These are phyloP conservation scores for Brassica balearica DNA, from an alignment of 441 rosid genomes.

Conservation along the genomic window DNA sequence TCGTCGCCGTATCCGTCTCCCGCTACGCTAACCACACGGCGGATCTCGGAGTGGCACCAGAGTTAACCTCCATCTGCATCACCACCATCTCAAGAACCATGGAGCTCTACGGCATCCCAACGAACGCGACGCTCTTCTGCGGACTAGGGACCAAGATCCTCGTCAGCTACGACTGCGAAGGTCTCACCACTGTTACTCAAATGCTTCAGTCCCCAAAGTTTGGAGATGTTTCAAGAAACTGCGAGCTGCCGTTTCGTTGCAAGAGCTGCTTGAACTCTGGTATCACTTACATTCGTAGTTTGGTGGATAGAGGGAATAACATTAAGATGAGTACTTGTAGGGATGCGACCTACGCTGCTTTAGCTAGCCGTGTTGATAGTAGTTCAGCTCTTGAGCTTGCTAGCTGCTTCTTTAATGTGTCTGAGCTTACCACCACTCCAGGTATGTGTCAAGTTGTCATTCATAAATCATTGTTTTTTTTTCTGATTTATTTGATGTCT, in stretches of 20 bases:
- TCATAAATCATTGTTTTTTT: not conserved
- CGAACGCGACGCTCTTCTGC: slow-evolving; percentile 76
- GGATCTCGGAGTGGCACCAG: slow-evolving; percentile 68
- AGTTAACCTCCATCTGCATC: slow-evolving; percentile 63
- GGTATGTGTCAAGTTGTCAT: slow-evolving; percentile 41
- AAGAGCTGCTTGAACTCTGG: slow-evolving; percentile 80
- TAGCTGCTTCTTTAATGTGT: slow-evolving; percentile 83
- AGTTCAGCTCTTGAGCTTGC: slow-evolving; percentile 68
- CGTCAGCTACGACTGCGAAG: slow-evolving; percentile 71
- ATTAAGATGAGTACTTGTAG: slow-evolving; percentile 84
- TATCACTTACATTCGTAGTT: slow-evolving; percentile 70
- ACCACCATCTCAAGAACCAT: slow-evolving; percentile 68
- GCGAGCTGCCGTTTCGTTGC: slow-evolving; percentile 70
- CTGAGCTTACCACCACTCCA: slow-evolving; percentile 58
- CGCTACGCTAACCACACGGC: slow-evolving; percentile 80
- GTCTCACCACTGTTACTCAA: slow-evolving; percentile 71
- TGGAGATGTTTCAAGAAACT: slow-evolving; percentile 62
- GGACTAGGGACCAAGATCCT: slow-evolving; percentile 91
- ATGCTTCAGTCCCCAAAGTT: slow-evolving; percentile 81
- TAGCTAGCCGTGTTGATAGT: slow-evolving; percentile 76
- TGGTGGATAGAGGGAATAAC: slow-evolving; percentile 64
- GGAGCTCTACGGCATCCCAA: slow-evolving; percentile 81
- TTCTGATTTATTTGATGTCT: slow-evolving; percentile 36
- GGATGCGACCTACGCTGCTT: slow-evolving; percentile 82
- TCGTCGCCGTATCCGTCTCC: slow-evolving; percentile 73